These are phyloP conservation scores for Dispira simplex DNA, from an alignment of 192 early-diverging fungal genomes.

Conservation along the genomic window DNA sequence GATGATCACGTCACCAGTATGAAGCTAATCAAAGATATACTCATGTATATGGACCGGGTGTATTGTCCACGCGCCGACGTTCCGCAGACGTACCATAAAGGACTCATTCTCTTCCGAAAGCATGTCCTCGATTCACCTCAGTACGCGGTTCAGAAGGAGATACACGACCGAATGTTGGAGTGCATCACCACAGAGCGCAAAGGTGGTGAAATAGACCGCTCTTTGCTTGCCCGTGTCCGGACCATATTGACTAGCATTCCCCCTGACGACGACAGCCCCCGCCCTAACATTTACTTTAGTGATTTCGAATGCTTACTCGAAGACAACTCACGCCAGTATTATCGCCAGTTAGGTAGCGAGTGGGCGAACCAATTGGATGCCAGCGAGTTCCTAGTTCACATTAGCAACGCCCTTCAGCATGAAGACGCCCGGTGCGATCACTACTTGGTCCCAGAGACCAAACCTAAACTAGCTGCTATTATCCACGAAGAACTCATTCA, in stretches of 20 bases:
- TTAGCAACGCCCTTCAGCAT: conserved; percentile 35
- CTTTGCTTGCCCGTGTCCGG: conserved; percentile 48
- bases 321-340: conserved; percentile 54
- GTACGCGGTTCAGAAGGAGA: conserved; percentile 33
- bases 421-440: conserved; percentile 16
- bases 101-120: conserved; percentile 73
- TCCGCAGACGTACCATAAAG: conserved; percentile 60
- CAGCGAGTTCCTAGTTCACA: conserved; percentile 25
- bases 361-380: conserved; percentile 16
- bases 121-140: conserved; percentile 43
- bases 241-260: conserved; percentile 58
- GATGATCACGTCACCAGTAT: too few species aligned
- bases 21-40: too few species aligned
- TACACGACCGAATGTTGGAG: conserved; percentile 50
- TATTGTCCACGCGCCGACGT: conserved; percentile 45
- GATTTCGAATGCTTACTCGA: conserved; percentile 67
- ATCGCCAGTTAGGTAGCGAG: conserved; percentile 26
- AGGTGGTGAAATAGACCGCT: conserved; percentile 61
- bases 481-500: conserved; percentile 1
- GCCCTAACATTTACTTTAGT: conserved; percentile 49
- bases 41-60: conserved; percentile 23
- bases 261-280: conserved; percentile 28
- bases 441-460: conserved; percentile 9
- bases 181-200: conserved; percentile 67
- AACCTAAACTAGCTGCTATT: conserved; percentile 2